phyloP scores from a whole-genome alignment of 2,329 filamentous ascomycete species.

The Stemphylium lycopersici region DNA sequence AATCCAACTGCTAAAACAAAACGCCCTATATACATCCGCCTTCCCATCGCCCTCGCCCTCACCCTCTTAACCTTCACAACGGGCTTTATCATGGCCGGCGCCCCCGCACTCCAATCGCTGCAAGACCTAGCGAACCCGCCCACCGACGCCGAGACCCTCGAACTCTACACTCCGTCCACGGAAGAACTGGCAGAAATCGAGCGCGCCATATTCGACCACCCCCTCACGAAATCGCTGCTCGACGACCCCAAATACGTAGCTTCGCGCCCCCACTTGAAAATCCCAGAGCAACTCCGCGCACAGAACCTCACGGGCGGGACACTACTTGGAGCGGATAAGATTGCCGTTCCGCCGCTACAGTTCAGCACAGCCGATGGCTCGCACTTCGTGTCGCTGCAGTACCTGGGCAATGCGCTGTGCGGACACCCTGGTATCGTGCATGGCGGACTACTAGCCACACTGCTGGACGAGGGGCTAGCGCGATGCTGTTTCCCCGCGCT shows the following conservation, averaged over 20 bases:
- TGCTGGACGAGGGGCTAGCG: slow-evolving; percentile 88
- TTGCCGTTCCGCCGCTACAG: slow-evolving; percentile 80
- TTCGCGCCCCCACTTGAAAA: slow-evolving; percentile 84
- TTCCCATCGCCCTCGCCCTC: slow-evolving; percentile 55
- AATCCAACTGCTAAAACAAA: slow-evolving; percentile 5
- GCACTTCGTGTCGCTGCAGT: slow-evolving; percentile 68
- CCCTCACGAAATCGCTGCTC: slow-evolving; percentile 73
- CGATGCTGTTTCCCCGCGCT: slow-evolving; percentile 87
- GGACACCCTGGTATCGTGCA: slow-evolving; percentile 92
- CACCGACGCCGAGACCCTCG: slow-evolving; percentile 75
- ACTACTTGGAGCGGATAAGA: slow-evolving; percentile 73
- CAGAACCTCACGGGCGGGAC: slow-evolving; percentile 85
- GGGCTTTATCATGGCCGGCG: slow-evolving; percentile 64
- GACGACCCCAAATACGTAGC: slow-evolving; percentile 70
- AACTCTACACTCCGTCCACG: slow-evolving; percentile 66
- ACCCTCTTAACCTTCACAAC: slow-evolving; percentile 56
- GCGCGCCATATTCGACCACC: slow-evolving; percentile 74
- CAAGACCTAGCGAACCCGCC: slow-evolving; percentile 60
- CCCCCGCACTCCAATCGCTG: slow-evolving; percentile 59
- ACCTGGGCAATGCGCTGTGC: slow-evolving; percentile 79
- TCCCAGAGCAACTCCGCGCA: slow-evolving; percentile 70
- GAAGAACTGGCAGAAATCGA: slow-evolving; percentile 65
- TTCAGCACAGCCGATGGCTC: slow-evolving; percentile 67
- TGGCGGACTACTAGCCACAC: slow-evolving; percentile 87
- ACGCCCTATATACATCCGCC: slow-evolving; percentile 40